Evolutionary conservation across 225 moss, liverwort and hornwort genomes (phyloP).

Genomic region (Sphagnum tenellum): DNA sequence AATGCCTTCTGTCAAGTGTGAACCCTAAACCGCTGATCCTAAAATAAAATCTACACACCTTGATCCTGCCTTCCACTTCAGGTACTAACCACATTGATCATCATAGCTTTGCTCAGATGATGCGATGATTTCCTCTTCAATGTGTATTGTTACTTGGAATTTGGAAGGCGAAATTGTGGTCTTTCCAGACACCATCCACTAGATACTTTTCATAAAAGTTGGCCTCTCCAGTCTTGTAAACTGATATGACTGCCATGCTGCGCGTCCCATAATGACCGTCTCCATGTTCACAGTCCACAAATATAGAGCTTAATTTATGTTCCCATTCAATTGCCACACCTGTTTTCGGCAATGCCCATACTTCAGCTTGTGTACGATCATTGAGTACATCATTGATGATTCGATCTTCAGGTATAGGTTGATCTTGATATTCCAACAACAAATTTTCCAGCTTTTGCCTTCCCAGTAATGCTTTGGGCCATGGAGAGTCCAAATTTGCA

Average conservation of each 20-base stretch:
- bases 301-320: constrained; percentile 42
- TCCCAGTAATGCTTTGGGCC: constrained; percentile 72
- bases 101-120: too few relatives aligned
- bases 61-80: too few relatives aligned
- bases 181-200: constrained; percentile 66
- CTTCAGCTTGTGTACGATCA: constrained; percentile 30
- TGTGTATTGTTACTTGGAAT: constrained; percentile 3
- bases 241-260: constrained; percentile 69
- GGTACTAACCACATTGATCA: too few relatives aligned
- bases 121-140: too few relatives aligned
- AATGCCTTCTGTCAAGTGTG: too few relatives aligned
- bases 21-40: too few relatives aligned
- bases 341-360: constrained; percentile 35
- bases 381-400: constrained; percentile 49
- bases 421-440: constrained; percentile 27
- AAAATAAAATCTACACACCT: too few relatives aligned
- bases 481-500: constrained; percentile 52
- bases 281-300: constrained; percentile 18
- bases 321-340: constrained; percentile 30
- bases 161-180: constrained; percentile 37
- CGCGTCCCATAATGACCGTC: constrained; percentile 49
- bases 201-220: constrained; percentile 66
- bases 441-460: constrained; percentile 40
- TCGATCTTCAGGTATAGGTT: constrained; percentile 32
- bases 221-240: constrained; percentile 42